Base-by-base conservation (phyloP, 1,284 basidiomycete species). In the Phellopilus nigrolimitatus region DNA sequence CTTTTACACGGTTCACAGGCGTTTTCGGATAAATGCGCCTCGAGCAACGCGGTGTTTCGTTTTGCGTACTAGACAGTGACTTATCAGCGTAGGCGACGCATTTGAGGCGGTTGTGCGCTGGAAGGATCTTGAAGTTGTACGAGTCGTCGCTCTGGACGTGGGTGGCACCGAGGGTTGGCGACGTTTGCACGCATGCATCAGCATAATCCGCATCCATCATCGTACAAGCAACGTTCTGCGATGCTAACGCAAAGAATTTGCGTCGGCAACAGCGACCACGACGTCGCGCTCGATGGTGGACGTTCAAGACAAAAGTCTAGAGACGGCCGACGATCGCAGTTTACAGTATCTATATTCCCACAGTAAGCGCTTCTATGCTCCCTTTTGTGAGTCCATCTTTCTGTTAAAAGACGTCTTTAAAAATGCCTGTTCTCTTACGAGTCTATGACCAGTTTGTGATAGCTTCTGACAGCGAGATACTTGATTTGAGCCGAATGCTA, bases 131-230 rank as follows among this genome's bases (percentile, higher is more conserved):
- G 8, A 31, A 34, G 27, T 4, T 22, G 27, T 30, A 21, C 12
- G 31, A 30, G 17, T 24, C 22, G 17, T 43, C 21, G 24, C 37
- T 27, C n/a, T n/a, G n/a, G 15, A 28, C 22, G 9, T 33, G 36
- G 38, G 49, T 55, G 49, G 53, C 49, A 51, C n/a, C 34, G 33
- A 34, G 8, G 22, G 19, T 37, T 27, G 53, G 53, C 13, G 53
- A 55, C 22, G 53, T 55, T 40, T 55, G 53, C 25, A 55, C 53
- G 15, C 43, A 45, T 3, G 43, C 49, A 51, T 55, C 53, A 30
- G 33, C 42, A 31, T 51, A 55, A 17, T 48, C 24, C 6, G 13
- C 13, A 34, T 45, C 27, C 34, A 31, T 52, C 21, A 13, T 34
- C 44, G 13, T 30, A 25, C 2, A 27, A 17, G 37, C 21, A 17